Conservation (phyloP, 2,329 filamentous ascomycete species). For the Aureobasidium mangrovei region DNA sequence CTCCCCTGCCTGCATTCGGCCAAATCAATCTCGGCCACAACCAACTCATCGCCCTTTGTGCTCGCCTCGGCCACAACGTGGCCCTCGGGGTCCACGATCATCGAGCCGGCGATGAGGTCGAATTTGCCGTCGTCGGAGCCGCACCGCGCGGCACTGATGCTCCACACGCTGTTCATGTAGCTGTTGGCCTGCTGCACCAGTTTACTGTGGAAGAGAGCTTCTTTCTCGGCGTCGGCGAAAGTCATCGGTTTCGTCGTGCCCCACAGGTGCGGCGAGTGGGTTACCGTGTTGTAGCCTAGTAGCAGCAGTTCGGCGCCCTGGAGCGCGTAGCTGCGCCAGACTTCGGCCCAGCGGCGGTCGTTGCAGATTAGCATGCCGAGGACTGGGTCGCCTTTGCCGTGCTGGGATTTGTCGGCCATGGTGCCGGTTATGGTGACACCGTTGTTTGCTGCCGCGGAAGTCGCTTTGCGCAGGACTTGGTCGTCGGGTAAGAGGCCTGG, state of each 20-base stretch:
- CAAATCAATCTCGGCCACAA: slow-evolving; percentile 45
- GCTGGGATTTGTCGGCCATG: background rate
- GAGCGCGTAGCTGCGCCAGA: slow-evolving; percentile 44
- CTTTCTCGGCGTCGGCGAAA: slow-evolving; percentile 36
- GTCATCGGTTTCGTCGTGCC: slow-evolving; percentile 36
- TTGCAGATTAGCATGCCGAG: slow-evolving; percentile 50
- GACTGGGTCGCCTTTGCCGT: slow-evolving; percentile 41
- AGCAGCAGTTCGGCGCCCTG: slow-evolving; percentile 42
- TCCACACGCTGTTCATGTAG: slow-evolving; percentile 47
- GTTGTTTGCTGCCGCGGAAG: slow-evolving; percentile 20
- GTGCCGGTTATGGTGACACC: background rate
- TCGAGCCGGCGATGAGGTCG: slow-evolving; percentile 41
- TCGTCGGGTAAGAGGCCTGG: slow-evolving; percentile 34
- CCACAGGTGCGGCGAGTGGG: slow-evolving; percentile 40
- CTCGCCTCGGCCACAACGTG: slow-evolving; percentile 43
- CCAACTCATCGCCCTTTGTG: slow-evolving; percentile 42
- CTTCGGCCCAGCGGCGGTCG: slow-evolving; percentile 46
- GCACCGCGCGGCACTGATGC: slow-evolving; percentile 41
- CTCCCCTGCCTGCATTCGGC: slow-evolving; percentile 40
- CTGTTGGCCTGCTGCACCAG: slow-evolving; percentile 45
- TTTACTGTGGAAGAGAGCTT: slow-evolving; percentile 45
- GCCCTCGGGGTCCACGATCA: slow-evolving; percentile 42
- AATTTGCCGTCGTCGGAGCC: slow-evolving; percentile 45
- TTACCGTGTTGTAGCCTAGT: slow-evolving; percentile 44
- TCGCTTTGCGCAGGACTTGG: slow-evolving; percentile 29